Evolutionary conservation across 1,284 basidiomycete species (phyloP), one percentile per base, ranked within the genome.

Genomic region (Pisolithus thermaeus): DNA sequence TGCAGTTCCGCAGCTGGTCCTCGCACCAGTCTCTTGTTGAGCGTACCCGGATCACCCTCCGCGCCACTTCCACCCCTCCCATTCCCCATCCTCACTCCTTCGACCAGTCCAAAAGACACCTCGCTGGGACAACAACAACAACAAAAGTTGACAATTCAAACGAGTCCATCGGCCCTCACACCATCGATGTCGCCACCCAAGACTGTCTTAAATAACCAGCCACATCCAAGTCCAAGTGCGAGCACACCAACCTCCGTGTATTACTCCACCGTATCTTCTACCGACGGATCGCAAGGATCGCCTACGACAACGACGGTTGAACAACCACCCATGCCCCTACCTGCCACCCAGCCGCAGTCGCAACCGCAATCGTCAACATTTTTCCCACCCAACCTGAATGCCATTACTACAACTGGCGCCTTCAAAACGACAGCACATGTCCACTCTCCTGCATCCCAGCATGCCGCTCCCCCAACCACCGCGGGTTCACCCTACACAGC

Each of bases 181-280:
- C 48, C 41, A 2, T 47, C 46, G 18, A 25, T 42, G 11, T 35
- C 25, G 16, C 9, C 25, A 3, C 66, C 35, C 44, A 66, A 53
- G n/a, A 36, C 32, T 12, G 18, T 43, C 23, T 6, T 4, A 12
- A n/a, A 43, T 35, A 25, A 22, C 23, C 41, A 3, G 54, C 50
- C 38, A 59, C 51, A 40, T 40, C 52, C 68, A 3, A 65, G 64
- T 39, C 43, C 61, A 28, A 63, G 66, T 0, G 63, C 69, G 25
- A 63, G 64, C 22, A 79, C 78, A 2, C 78, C 77, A 2, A 76
- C 78, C 0, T 77, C 78, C 1, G 67, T 71, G 2, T 78, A 77
- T 58, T 80, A 73, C 53, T 75, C 73, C 23, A 70, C 66, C 2
- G 38, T 64, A 5, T 70, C 61, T 16, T 68, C 66, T 7, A 71